Percentiles rank a stretch among this genome's conserved stretches.
Evolutionary conservation across 116 monocot genomes (phyloP).

Genomic region (Iris pallida): DNA sequence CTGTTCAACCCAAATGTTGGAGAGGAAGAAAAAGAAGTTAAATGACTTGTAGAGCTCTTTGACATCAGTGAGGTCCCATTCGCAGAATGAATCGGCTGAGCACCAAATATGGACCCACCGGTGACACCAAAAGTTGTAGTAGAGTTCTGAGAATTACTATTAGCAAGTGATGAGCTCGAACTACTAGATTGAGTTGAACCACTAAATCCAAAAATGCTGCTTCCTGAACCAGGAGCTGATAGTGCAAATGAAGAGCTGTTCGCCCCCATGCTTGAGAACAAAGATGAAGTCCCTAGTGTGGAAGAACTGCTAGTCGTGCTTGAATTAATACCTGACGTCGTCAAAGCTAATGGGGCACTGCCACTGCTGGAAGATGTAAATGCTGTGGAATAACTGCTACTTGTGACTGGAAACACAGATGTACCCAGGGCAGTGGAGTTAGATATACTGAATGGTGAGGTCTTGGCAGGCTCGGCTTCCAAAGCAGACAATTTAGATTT

Average conservation of each 20-base stretch:
- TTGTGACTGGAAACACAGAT: constrained; percentile 8
- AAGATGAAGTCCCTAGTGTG: not conserved
- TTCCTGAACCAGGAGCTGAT: constrained; percentile 13
- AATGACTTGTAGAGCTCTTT: constrained; percentile 15
- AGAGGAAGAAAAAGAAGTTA: constrained; percentile 23
- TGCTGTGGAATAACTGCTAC: constrained; percentile 8
- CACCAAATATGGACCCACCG: constrained; percentile 7
- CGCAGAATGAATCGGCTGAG: constrained; percentile 22
- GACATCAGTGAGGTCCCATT: constrained; percentile 23
- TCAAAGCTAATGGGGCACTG: not conserved
- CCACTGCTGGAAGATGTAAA: constrained; percentile 14
- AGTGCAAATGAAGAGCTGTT: constrained; percentile 4
- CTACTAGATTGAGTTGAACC: constrained; percentile 4
- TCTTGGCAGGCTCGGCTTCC: constrained; percentile 26
- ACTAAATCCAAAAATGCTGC: constrained; percentile 13
- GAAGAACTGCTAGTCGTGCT: constrained; percentile 1
- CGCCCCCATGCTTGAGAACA: constrained; percentile 10
- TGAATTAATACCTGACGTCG: constrained; percentile 14
- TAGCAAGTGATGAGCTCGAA: constrained; percentile 1
- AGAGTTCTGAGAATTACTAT: constrained; percentile 4
- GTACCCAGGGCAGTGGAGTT: constrained; percentile 7
- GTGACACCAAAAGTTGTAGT: constrained; percentile 7
- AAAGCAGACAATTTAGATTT: constrained; percentile 15
- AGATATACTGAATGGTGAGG: constrained; percentile 20
- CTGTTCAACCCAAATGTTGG: constrained; percentile 16